Percentiles rank a stretch among this genome's conserved stretches.
These are phyloP conservation scores for Tephrocybe sp. DNA, from an alignment of 768 basidiomycete species.

Conservation along the genomic window DNA sequence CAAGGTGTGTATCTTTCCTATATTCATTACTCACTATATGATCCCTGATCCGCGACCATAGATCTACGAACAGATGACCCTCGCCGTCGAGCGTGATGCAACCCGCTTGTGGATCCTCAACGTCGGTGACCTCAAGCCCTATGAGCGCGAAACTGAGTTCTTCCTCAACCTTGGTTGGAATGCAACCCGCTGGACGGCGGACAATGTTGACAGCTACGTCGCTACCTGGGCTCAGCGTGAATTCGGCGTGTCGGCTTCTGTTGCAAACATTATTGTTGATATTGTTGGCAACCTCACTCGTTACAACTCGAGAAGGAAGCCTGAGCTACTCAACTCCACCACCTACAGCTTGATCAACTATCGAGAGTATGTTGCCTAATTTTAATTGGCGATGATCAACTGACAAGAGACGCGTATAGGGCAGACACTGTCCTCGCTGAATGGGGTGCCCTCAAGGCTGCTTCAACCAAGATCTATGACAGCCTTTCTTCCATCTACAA, in stretches of 20 bases:
- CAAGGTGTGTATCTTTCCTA: conserved; percentile 31
- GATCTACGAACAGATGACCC: conserved; percentile 69
- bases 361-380: conserved; percentile 51
- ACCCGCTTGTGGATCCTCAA: conserved; percentile 69
- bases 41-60: no score
- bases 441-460: conserved; percentile 47
- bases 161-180: conserved; percentile 67
- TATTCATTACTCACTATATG: not conserved
- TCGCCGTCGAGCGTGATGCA: conserved; percentile 60
- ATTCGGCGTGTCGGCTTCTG: conserved; percentile 45
- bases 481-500: conserved; percentile 23
- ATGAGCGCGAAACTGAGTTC: conserved; percentile 69
- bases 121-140: conserved; percentile 77
- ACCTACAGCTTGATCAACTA: conserved; percentile 67
- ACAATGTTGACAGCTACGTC: conserved; percentile 54
- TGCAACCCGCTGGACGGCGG: conserved; percentile 49
- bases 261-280: conserved; percentile 42
- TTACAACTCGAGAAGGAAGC: conserved; percentile 62
- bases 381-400: not conserved
- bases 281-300: conserved; percentile 57
- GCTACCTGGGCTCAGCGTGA: conserved; percentile 63
- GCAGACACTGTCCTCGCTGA: conserved; percentile 54
- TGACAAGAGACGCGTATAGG: conserved; percentile 28
- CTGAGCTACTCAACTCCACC: conserved; percentile 61
- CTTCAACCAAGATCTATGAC: conserved; percentile 9